Evolutionary conservation across 23 red algal genomes (phyloP).

Genomic region (Gracilariopsis chorda): DNA sequence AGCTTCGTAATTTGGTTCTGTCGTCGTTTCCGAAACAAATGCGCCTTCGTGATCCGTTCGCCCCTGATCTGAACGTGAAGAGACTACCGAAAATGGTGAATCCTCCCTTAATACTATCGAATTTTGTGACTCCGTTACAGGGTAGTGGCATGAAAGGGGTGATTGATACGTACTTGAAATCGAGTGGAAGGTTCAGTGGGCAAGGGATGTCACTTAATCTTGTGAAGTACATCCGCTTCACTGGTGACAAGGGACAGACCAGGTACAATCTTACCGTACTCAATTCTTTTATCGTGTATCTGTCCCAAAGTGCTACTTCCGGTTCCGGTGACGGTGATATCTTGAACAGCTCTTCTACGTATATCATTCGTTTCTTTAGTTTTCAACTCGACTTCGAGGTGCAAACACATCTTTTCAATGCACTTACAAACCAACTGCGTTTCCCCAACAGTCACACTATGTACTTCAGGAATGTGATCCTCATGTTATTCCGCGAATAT

Average conservation of each 20-base stretch:
- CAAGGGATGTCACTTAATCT: not conserved
- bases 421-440: conserved; percentile 88
- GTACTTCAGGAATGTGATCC: conserved; percentile 84
- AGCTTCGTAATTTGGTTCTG: conserved; percentile 92
- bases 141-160: conserved; percentile 37
- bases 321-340: not conserved
- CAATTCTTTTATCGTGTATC: conserved; percentile 88
- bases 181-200: not conserved
- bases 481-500: conserved; percentile 82
- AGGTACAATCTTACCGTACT: conserved; percentile 54
- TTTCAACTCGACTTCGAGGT: conserved; percentile 81
- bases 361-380: conserved; percentile 67
- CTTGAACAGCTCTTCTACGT: conserved; percentile 1
- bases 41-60: conserved; percentile 94
- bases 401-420: conserved; percentile 74
- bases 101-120: conserved; percentile 64
- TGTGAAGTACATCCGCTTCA: not conserved
- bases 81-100: conserved; percentile 72
- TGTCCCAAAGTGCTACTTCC: conserved; percentile 53
- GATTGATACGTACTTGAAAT: conserved; percentile 70
- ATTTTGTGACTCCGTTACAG: conserved; percentile 43
- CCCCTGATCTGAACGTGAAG: conserved; percentile 85
- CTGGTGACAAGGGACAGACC: not conserved
- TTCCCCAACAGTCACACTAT: conserved; percentile 94
- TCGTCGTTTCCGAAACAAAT: conserved; percentile 84